Evolutionary conservation across 345 rosid genomes (phyloP), one percentile per base, ranked within the genome.

Genomic region (Boechera stricta): DNA sequence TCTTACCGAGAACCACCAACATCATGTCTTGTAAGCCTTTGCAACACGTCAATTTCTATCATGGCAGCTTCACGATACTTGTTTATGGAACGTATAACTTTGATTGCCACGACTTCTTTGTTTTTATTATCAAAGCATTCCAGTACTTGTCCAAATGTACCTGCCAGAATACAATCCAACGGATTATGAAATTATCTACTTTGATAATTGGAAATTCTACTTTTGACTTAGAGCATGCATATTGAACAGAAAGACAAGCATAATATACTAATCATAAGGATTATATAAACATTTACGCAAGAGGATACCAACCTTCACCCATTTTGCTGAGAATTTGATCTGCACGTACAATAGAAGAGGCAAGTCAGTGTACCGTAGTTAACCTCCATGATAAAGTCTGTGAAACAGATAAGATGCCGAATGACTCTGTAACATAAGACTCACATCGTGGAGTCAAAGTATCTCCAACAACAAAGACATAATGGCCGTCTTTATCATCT

Each of bases 21-120:
- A 67, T 88, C 98, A 79, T 89, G 88, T 85, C 90, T 91, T 78
- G 93, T 84, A 67, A 93, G 87, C 74, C 88, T 86, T 75, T 88
- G 97, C 78, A 91, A 75, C 48, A 91, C 85, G 6, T 88, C 95
- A 76, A 93, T 86, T 80, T 93, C 97, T 29, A 93, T 89, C 93
- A 91, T 84, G 59, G 98, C 98, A 68, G 98, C 98, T 69, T 91
- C 98, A 28, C 93, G 89, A 75, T 91, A 91, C 83, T 93, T 93
- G 63, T 82, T 82, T 57, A 91, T 82, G 45, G 91, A 87, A 29
- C 97, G 89, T 56, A 93, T 91, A 67, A 91, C 84, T 85, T 93
- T 93, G 60, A 93, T 88, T 31, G 98, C 98, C 41, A 93, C 98
- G 41, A 84, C 80, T 74, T 93, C 98, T 65, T 88, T 88, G 76